Evolutionary conservation across 768 basidiomycete genomes (phyloP).

Genomic region (Fomitopsis pulvina): DNA sequence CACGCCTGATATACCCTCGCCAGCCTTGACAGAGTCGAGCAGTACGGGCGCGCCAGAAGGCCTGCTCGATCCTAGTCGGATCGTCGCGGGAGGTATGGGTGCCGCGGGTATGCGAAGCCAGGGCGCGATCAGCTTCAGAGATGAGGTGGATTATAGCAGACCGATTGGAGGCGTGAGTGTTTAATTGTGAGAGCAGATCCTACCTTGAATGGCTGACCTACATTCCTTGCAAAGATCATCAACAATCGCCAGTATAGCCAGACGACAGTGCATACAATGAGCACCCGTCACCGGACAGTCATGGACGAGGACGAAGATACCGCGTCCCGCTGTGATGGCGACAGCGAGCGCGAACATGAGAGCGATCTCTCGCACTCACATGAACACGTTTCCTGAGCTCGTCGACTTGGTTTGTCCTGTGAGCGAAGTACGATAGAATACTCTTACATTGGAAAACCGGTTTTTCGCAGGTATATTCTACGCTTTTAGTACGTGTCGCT

Average conservation of each 20-base stretch:
- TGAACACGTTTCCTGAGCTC: no score
- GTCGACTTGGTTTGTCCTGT: no score
- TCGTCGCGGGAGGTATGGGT: constrained; percentile 6
- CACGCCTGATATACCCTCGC: constrained; percentile 16
- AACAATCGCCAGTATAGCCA: constrained; percentile 17
- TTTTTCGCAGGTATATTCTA: no score
- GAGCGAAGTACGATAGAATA: no score
- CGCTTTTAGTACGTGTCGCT: no score
- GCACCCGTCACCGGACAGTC: neutral
- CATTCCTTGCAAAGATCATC: constrained; percentile 10
- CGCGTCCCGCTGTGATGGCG: no score
- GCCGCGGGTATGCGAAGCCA: constrained; percentile 17
- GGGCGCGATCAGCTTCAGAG: constrained; percentile 21
- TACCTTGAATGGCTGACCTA: neutral
- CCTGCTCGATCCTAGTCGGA: constrained; percentile 14
- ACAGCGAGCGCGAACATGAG: neutral
- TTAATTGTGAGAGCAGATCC: neutral
- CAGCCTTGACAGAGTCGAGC: constrained; percentile 19
- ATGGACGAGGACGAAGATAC: neutral
- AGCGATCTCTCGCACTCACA: no score
- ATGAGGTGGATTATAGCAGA: constrained; percentile 23
- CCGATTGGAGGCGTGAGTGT: constrained; percentile 21
- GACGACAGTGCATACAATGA: constrained; percentile 15
- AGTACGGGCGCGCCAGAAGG: constrained; percentile 15
- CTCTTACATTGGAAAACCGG: no score